Evolutionary conservation across 306 rosid genomes (phyloP), one percentile per base, ranked within the genome.

Genomic region (Parietaria judaica): DNA sequence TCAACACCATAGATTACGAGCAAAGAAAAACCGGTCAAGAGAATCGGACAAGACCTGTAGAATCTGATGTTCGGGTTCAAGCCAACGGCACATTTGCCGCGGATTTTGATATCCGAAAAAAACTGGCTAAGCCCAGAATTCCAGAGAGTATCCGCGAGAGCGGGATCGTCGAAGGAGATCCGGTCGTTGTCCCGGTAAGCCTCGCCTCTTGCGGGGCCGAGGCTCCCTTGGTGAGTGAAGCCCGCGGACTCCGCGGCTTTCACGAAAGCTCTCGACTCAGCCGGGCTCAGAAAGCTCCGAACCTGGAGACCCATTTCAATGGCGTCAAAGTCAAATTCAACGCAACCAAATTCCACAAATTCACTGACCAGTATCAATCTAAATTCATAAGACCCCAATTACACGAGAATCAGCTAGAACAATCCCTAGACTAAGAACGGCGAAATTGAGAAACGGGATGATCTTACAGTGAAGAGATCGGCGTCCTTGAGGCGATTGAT

Each of bases 151-250:
- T 80, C 80, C 8, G 98, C 90, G 48, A 92, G 88, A 61, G 50
- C 81, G 65, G 83, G 78, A 74, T 86, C 86, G 54, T 75, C 77
- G 74, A 86, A 83, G 11, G 94, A 72, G 65, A 86, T 68, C 69
- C 98, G 70, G 66, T 88, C 96, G 65, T 92, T 88, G 71, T 92
- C 98, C 73, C 95, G 74, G 48, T 67, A 88, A 64, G 98, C 96
- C 76, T 92, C 95, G 15, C 98, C 98, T 78, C 76, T 79, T 6
- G 83, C 49, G 58, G 96, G 98, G 77, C 98, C 96, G 37, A 80
- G 78, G 61, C 96, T 92, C 62, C 95, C 96, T 59, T 88, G 98
- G 75, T 79, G 94, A 58, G 74, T 61, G 77, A 92, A 92, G 61
- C 98, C 98, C 45, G 78, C 63, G 58, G 69, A 66, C 60, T 92